phyloP scores from a whole-genome alignment of 495 filamentous ascomycete genomes.

The Lophiostoma macrostomum region DNA sequence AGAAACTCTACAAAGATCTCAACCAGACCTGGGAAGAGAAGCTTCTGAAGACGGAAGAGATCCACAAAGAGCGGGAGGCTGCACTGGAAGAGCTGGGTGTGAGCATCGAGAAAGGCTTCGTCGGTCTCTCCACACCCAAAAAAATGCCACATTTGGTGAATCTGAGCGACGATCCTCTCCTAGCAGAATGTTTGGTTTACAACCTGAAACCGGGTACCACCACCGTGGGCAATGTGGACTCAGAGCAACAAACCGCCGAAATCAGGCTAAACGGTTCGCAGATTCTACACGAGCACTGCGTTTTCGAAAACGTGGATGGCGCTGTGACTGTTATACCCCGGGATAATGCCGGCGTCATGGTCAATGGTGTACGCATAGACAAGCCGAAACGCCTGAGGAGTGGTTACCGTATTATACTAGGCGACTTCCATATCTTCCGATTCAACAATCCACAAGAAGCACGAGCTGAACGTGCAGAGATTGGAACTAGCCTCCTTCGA shows the following conservation, averaged over 20 bases:
- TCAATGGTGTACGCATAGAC: conserved; percentile 85
- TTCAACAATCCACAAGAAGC: conserved; percentile 99
- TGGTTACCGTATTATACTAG: conserved; percentile 91
- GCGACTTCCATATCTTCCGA: conserved; percentile 98
- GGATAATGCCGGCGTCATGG: conserved; percentile 92
- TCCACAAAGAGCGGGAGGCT: conserved; percentile 95
- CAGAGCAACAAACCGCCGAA: conserved; percentile 68
- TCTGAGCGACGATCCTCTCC: conserved; percentile 88
- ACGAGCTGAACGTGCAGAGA: conserved; percentile 81
- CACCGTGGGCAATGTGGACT: conserved; percentile 86
- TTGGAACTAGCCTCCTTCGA: conserved; percentile 63
- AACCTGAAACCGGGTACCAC: conserved; percentile 95
- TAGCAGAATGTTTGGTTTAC: conserved; percentile 96
- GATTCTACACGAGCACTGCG: conserved; percentile 88
- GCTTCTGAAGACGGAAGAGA: conserved; percentile 86
- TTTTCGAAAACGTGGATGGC: conserved; percentile 88
- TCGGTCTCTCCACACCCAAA: conserved; percentile 93
- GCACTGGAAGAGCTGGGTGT: conserved; percentile 96
- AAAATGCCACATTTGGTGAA: conserved; percentile 99
- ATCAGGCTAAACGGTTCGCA: conserved; percentile 92
- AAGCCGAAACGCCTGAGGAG: conserved; percentile 81
- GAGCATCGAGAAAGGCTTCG: conserved; percentile 97
- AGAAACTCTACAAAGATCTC: conserved; percentile 93
- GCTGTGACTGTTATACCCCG: conserved; percentile 84
- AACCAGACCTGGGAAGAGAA: conserved; percentile 99